Evolutionary conservation across 108 stramenopile species (phyloP), one percentile per base, ranked within the genome.

Genomic region (Epithemia pelagica): DNA sequence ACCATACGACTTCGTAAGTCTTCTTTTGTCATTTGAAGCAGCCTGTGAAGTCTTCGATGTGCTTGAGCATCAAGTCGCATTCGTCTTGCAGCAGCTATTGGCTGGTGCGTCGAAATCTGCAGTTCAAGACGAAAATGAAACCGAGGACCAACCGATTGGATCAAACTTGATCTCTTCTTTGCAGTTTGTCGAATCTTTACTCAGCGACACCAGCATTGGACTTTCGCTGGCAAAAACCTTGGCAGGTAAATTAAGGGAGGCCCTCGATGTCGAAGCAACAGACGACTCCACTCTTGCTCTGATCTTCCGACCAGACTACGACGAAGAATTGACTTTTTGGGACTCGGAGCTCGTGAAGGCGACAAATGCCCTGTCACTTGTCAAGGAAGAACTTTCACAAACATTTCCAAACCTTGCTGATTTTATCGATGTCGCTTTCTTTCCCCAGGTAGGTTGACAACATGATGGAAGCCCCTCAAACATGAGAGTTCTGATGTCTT

Each of bases 291-390:
- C 84, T 22, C 59, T 74, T 1, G 63, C 75, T 24, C 54, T 91
- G 32, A 32, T 81, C 3, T 61, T n/a, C n/a, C 75, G 87, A 32
- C 70, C 66, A 25, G 95, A 93, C 0, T 93, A 92, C 68, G 70
- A 93, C 58, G 86, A 85, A 46, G 84, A 95, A 58, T 74, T 96
- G 56, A 92, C 95, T 76, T 52, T 52, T 32, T 80, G 85, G 37
- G 94, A 91, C 72, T 86, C 84, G 30, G 69, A 81, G 31, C 92
- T 86, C 65, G 88, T 88, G 10, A 28, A 30, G 23, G 27, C 54
- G 52, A 1, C 25, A 23, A 27, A 31, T 25, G 28, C 54, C 26
- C 3, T 55, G 65, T 3, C 24, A 8, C 7, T 27, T 2, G 28
- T 31, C 32, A 46, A 1, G 20, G 32, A 63, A 22, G 24, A 51